Base-by-base conservation (phyloP, 2,329 filamentous ascomycete species). In the Penicillium sp. region DNA sequence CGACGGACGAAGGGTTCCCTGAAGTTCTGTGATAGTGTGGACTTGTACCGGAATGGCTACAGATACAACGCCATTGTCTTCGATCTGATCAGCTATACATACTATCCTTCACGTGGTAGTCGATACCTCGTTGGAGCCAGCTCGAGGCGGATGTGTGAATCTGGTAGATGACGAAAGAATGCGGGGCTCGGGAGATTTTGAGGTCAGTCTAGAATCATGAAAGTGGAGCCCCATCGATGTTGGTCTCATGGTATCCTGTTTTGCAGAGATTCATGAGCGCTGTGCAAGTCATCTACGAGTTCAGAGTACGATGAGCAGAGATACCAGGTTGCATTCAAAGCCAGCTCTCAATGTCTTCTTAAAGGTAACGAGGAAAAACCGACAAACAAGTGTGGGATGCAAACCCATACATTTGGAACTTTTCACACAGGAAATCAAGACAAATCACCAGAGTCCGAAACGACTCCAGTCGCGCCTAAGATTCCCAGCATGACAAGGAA, bases 261-360 rank as follows among this genome's bases (percentile, higher is more conserved):
- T 20, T 38, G 16, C 16, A 38, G 16, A 38, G 11, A 38, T 22
- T 38, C 4, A 13, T 28, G 8, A 38, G 1, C 11, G 33, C 33
- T 36, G 20, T 16, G n/a, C 31, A 16, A 27, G 14, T 11, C 5
- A 4, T 4, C 16, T 20, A 36, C 16, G 33, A 9, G n/a, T 13
- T 33, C 14, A 4, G n/a, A 25, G 27, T n/a, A 35, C 28, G 18
- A 40, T 47, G 27, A 41, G 46, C 49, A 49, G 52, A 51, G 43
- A 38, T 46, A 53, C 48, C 39, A 48, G 50, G 53, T 53, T 57
- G 53, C 47, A 57, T 57, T 56, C 41, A 51, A 27, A 38, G 41
- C 36, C 39, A 44, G 42, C 18, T 16, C 28, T 31, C 30, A 31
- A 31, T 20, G 39, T 20, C 18, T 16, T 20, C 35, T 11, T 30